Evolutionary conservation across 257 asterid genomes (phyloP).

Genomic region (Rauvolfia tetraphylla): DNA sequence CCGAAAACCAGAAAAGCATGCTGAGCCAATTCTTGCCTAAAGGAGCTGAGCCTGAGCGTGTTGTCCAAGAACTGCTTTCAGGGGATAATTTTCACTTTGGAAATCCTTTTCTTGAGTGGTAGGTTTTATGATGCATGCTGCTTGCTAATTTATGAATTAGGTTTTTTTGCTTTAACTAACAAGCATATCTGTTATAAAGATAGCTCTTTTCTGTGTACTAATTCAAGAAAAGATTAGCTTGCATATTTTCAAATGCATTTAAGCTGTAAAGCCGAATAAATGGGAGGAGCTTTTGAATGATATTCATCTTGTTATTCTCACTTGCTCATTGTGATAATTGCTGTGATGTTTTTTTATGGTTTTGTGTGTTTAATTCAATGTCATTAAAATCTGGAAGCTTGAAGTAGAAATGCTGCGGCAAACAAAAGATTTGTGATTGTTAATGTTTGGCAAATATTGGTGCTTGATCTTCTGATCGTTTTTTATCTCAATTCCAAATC

Average conservation of each 20-base stretch:
- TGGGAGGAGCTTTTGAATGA: background rate
- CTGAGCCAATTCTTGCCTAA: slow-evolving; percentile 69
- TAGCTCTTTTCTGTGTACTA: background rate
- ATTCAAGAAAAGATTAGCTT: background rate
- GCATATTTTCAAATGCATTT: background rate
- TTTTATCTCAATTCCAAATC: background rate
- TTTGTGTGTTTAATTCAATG: background rate
- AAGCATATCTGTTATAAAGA: background rate
- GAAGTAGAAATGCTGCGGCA: background rate
- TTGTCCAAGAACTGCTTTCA: slow-evolving; percentile 61
- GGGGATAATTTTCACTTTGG: slow-evolving; percentile 81
- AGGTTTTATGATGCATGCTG: slow-evolving; percentile 33
- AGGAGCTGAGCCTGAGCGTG: slow-evolving; percentile 48
- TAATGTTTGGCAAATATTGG: background rate
- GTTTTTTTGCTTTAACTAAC: background rate
- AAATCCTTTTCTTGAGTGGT: slow-evolving; percentile 74
- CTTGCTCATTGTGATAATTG: background rate
- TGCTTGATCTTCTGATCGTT: background rate
- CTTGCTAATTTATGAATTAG: background rate
- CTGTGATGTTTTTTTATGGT: background rate
- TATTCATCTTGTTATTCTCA: background rate
- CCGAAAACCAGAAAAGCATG: slow-evolving; percentile 60
- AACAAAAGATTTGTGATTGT: background rate
- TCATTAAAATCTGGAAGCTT: background rate
- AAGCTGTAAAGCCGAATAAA: background rate